Conservation (phyloP, 2,329 filamentous ascomycete genomes). For the Pyricularia sp. region DNA sequence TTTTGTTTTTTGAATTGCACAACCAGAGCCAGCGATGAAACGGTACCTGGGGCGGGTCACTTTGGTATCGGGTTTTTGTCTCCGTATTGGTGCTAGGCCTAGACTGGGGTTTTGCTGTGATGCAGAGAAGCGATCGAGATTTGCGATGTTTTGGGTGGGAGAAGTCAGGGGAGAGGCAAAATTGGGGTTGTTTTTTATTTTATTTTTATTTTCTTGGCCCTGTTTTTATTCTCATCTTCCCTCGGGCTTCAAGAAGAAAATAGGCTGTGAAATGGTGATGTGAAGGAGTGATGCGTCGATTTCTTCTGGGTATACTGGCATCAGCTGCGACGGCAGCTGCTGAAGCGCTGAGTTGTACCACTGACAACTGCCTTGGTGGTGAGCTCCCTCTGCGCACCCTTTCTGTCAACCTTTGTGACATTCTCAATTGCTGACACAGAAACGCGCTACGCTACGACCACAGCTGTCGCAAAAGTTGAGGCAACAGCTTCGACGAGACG, state of each 20-base stretch:
- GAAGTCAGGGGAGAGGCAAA: background rate
- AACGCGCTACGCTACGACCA: background rate
- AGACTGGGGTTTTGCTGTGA: background rate
- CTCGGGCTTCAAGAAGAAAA: background rate
- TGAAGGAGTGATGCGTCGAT: background rate
- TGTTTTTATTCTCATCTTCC: background rate
- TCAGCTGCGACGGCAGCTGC: background rate
- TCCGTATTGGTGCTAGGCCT: background rate
- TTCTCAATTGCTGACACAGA: background rate
- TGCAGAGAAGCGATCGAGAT: background rate
- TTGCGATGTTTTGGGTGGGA: background rate
- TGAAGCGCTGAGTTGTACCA: background rate
- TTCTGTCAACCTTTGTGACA: background rate
- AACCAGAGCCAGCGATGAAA: background rate
- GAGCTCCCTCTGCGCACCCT: background rate
- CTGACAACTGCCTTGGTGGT: conserved; percentile 1
- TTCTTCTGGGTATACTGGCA: background rate
- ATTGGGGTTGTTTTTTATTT: background rate
- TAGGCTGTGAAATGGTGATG: background rate
- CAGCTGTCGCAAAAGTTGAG: background rate
- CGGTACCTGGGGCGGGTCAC: background rate
- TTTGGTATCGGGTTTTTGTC: background rate
- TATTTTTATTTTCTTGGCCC: background rate
- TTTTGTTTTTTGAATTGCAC: background rate
- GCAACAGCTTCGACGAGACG: background rate